Evolutionary conservation across 805 yeast species (phyloP).

Genomic region (Myxozyma udenii): DNA sequence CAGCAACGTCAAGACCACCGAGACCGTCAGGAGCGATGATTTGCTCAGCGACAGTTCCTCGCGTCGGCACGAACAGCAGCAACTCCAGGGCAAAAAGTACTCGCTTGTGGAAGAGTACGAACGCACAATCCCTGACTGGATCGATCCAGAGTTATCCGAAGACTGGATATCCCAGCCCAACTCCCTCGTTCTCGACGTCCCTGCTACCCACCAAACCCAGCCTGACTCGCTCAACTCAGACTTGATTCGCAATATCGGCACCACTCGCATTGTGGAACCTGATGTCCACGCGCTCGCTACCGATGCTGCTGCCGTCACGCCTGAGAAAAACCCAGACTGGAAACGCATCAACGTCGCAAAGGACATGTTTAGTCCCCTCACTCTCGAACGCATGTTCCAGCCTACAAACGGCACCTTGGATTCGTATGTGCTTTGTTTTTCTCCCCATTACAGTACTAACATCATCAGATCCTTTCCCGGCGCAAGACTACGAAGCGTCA

Average conservation of each 20-base stretch:
- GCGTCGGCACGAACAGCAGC: no score
- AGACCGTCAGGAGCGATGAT: no score
- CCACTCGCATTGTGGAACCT: constrained; percentile 19
- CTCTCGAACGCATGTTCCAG: constrained; percentile 25
- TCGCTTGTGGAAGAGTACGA: constrained; percentile 11
- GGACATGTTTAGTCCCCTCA: constrained; percentile 28
- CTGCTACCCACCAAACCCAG: not conserved
- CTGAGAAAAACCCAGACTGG: constrained; percentile 21
- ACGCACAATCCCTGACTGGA: constrained; percentile 24
- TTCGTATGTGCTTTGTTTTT: constrained; percentile 1
- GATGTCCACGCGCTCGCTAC: not conserved
- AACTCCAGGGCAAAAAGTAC: not conserved
- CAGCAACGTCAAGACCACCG: no score
- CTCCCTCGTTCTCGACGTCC: constrained; percentile 12
- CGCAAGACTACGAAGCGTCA: not conserved
- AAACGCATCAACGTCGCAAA: constrained; percentile 9
- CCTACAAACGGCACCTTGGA: constrained; percentile 3
- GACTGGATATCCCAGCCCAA: constrained; percentile 28
- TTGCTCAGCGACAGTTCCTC: no score
- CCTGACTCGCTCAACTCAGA: constrained; percentile 2
- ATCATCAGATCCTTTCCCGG: not conserved
- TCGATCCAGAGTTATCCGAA: constrained; percentile 26
- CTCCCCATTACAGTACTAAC: not conserved
- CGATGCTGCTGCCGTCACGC: not conserved
- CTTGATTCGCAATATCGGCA: constrained; percentile 4